Percentiles rank a stretch among this genome's conserved stretches.
These are phyloP conservation scores for Volvariella volvacea DNA, from an alignment of 1,284 basidiomycete species.

Conservation along the genomic window DNA sequence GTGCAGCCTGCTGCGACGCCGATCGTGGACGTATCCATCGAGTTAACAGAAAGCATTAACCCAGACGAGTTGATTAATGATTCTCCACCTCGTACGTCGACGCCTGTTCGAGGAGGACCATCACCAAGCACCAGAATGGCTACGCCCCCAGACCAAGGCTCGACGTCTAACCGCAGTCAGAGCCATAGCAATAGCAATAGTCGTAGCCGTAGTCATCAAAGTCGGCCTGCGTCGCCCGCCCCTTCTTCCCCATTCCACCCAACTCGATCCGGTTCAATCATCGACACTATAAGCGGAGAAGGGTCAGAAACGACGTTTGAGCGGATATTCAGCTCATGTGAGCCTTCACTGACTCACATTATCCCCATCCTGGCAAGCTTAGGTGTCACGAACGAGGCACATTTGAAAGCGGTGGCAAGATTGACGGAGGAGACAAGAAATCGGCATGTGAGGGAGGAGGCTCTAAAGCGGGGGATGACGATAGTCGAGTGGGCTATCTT, in stretches of 20 bases:
- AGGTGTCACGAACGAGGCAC: slow-evolving; percentile 51
- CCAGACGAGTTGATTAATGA: too few relatives aligned
- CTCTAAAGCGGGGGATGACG: slow-evolving; percentile 56
- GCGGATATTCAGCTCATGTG: slow-evolving; percentile 44
- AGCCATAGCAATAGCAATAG: too few relatives aligned
- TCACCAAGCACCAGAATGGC: too few relatives aligned
- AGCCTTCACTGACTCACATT: slow-evolving; percentile 55
- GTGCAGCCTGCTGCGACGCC: too few relatives aligned
- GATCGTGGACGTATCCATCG: too few relatives aligned
- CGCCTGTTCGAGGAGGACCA: too few relatives aligned
- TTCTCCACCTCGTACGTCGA: too few relatives aligned
- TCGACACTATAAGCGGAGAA: slow-evolving; percentile 9
- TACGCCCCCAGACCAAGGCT: too few relatives aligned
- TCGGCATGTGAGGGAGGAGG: slow-evolving; percentile 59
- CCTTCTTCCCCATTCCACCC: neutral
- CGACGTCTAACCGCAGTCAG: too few relatives aligned
- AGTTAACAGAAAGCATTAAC: too few relatives aligned
- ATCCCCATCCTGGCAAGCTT: slow-evolving; percentile 44
- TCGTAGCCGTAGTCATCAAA: too few relatives aligned
- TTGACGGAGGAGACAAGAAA: slow-evolving; percentile 59
- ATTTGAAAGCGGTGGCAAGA: slow-evolving; percentile 51
- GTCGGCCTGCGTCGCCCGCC: too few relatives aligned
- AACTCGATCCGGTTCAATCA: neutral
- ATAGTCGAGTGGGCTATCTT: slow-evolving; percentile 75
- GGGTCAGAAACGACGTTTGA: slow-evolving; percentile 28